These are phyloP conservation scores for Trifolium fragiferum DNA, from an alignment of 306 rosid genomes.

Conservation along the genomic window DNA sequence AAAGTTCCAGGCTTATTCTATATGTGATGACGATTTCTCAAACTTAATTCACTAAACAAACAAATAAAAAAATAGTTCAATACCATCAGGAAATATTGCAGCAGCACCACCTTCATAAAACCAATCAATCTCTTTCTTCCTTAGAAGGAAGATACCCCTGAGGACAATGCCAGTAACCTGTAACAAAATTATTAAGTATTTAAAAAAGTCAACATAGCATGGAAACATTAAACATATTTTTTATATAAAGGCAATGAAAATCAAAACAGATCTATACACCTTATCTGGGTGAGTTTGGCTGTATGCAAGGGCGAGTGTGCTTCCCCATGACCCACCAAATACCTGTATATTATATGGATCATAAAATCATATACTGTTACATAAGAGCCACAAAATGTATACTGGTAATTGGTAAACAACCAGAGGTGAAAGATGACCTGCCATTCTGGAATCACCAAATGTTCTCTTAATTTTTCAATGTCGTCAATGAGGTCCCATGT, in stretches of 20 bases:
- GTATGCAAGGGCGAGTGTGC: constrained; percentile 92
- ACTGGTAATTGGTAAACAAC: neutral
- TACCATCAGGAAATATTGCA: constrained; percentile 94
- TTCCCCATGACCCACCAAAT: constrained; percentile 99
- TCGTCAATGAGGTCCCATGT: constrained; percentile 92
- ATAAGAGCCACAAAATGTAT: constrained; percentile 28
- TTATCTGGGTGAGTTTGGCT: constrained; percentile 92
- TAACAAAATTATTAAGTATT: constrained; percentile 44
- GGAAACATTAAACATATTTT: constrained; percentile 15
- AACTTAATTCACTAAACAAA: constrained; percentile 30
- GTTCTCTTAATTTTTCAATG: constrained; percentile 87
- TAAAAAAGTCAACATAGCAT: constrained; percentile 32
- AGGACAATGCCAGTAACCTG: constrained; percentile 87
- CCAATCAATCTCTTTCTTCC: constrained; percentile 97
- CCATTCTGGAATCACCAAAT: constrained; percentile 94
- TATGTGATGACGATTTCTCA: constrained; percentile 20
- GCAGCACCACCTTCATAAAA: constrained; percentile 99
- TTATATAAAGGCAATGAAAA: constrained; percentile 30
- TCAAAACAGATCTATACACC: constrained; percentile 52
- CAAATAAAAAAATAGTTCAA: constrained; percentile 17
- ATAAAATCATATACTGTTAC: constrained; percentile 19
- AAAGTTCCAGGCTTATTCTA: constrained; percentile 20
- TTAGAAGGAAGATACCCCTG: constrained; percentile 86
- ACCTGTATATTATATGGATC: constrained; percentile 62
- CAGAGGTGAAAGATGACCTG: constrained; percentile 59